Base-by-base conservation (phyloP, 345 rosid genomes). In the Acer negundo region DNA sequence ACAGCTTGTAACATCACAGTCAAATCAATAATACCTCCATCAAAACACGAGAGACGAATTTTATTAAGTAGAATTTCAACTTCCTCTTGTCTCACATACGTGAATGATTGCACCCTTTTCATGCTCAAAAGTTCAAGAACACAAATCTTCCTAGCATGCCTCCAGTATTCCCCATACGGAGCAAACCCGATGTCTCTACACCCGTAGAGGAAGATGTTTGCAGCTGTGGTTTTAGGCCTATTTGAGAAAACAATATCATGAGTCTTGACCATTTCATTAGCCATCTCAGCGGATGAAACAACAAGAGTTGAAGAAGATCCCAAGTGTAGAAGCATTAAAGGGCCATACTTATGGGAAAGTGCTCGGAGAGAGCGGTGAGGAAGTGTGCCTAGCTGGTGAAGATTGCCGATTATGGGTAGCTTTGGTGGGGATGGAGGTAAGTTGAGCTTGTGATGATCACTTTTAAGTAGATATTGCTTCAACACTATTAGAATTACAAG, bases 361-460 rank as follows among this genome's bases (percentile, higher is more conserved):
- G 62, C 15, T 55, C 28, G 66, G 24, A 76, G 46, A 24, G 80
- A 62, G 31, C 77, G 74, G 17, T 79, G 82, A 2, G 69, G 80
- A 5, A 69, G 69, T 7, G 2, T 17, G 46, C 78, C 78, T 1
- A 79, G 40, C 22, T 63, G 82, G 65, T 82, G 85, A 44, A 79
- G 64, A 62, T 82, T 79, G 3, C 85, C 80, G 13, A 82, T 62
- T 16, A 79, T 6, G 10, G 85, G 85, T 51, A 82, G 70, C 68
- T 55, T 75, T n/a, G 79, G 73, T 10, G 80, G 85, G 1, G 72
- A 75, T 42, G 83, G 83, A 20, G 82, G 85, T 2, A 67, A n/a
- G 6, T 75, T 79, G 13, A 24, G 59, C 22, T 51, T 82, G 44
- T 40, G 31, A 2, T 40, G 31, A 2, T 28, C 44, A 40, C 7